Evolutionary conservation across 108 stramenopile species (phyloP).

Genomic region (Cyclostephanos tholiformis): DNA sequence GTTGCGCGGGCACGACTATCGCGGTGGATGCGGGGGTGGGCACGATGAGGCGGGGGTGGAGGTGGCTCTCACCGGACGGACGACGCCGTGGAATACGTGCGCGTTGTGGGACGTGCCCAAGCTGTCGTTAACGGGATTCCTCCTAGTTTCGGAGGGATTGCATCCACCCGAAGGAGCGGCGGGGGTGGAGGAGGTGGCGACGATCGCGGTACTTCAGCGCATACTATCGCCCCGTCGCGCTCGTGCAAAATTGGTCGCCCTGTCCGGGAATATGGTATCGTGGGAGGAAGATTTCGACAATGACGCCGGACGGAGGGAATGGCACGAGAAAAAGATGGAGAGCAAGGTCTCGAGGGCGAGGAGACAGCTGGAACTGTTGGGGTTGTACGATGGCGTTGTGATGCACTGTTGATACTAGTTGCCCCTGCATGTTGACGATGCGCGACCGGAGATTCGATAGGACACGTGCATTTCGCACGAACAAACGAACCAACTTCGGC

Average conservation of each 20-base stretch:
- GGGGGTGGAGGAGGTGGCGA: conserved; percentile 89
- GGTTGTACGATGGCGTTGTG: conserved; percentile 53
- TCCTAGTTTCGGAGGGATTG: conserved; percentile 74
- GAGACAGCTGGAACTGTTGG: conserved; percentile 68
- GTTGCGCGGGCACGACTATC: conserved; percentile 84
- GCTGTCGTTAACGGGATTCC: conserved; percentile 84
- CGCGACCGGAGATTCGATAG: too few species aligned
- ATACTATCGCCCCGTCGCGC: conserved; percentile 48
- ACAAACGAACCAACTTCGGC: too few species aligned
- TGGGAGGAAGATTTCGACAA: conserved; percentile 68
- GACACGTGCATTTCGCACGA: too few species aligned
- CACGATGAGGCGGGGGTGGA: conserved; percentile 12
- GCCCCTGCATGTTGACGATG: too few species aligned
- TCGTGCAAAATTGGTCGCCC: conserved; percentile 67
- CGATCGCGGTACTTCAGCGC: conserved; percentile 77
- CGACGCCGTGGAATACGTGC: conserved; percentile 94
- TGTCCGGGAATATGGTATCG: conserved; percentile 36
- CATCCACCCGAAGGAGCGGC: conserved; percentile 46
- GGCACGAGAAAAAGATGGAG: conserved; percentile 93
- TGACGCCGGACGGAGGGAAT: conserved; percentile 76
- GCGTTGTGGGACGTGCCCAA: conserved; percentile 87
- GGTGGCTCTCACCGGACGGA: conserved; percentile 64
- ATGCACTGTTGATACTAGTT: conserved; percentile 48
- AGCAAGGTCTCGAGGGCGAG: conserved; percentile 76
- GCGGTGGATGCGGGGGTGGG: not conserved